Evolutionary conservation across 179 eudicot species (phyloP).

Genomic region (Beta macrorhiza): DNA sequence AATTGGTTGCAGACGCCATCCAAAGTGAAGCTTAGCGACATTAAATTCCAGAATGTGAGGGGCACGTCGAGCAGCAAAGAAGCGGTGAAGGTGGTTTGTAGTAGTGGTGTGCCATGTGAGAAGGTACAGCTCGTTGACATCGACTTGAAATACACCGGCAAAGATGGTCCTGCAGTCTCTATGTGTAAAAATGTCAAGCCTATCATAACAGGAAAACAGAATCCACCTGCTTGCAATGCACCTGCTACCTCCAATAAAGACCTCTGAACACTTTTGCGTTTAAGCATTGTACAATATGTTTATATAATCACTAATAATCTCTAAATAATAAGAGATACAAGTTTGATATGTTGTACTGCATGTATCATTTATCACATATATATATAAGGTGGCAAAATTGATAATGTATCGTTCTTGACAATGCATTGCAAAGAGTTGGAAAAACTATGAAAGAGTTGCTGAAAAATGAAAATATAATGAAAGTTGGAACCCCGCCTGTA

Average conservation of each 20-base stretch:
- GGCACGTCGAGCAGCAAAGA: constrained; percentile 31
- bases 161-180: constrained; percentile 33
- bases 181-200: constrained; percentile 35
- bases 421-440: no score
- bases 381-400: background rate
- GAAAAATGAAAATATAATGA: background rate
- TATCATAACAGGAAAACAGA: constrained; percentile 27
- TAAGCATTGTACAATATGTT: background rate
- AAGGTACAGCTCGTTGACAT: constrained; percentile 28
- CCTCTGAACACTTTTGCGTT: background rate
- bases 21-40: constrained; percentile 33
- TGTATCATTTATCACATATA: background rate
- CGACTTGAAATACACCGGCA: constrained; percentile 28
- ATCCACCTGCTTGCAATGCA: constrained; percentile 31
- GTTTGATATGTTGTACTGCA: background rate
- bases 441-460: background rate
- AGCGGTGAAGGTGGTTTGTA: constrained; percentile 36
- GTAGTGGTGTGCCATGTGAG: constrained; percentile 32
- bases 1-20: constrained; percentile 28
- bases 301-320: background rate
- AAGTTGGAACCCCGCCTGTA: no score
- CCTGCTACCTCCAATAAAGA: constrained; percentile 17
- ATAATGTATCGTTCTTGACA: background rate
- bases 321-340: background rate
- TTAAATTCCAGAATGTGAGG: constrained; percentile 31